Evolutionary conservation across 768 basidiomycete species (phyloP).

Genomic region (Lanmaoa rubissima): DNA sequence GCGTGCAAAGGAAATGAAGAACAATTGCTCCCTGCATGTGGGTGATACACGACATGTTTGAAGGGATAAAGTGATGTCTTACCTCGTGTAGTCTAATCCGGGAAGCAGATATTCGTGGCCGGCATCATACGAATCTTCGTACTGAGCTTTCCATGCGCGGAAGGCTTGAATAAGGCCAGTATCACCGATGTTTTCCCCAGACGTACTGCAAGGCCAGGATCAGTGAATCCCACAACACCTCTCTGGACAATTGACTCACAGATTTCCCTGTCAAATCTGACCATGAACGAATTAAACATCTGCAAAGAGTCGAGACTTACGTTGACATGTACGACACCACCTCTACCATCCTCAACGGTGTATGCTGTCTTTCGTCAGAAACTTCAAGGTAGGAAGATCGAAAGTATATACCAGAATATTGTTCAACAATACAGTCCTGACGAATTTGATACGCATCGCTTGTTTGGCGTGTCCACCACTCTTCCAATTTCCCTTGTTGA

Average conservation of each 20-base stretch:
- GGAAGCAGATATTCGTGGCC: constrained; percentile 77
- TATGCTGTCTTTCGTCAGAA: constrained; percentile 49
- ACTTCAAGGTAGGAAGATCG: neutral
- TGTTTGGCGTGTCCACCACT: constrained; percentile 94
- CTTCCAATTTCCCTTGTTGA: constrained; percentile 78
- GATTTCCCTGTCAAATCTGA: constrained; percentile 54
- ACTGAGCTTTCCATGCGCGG: constrained; percentile 87
- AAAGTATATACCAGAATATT: constrained; percentile 72
- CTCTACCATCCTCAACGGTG: constrained; percentile 81
- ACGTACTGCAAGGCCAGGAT: constrained; percentile 53
- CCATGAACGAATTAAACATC: neutral
- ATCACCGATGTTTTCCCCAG: constrained; percentile 91
- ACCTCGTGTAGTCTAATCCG: constrained; percentile 76
- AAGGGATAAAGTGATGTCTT: constrained; percentile 7
- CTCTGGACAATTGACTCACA: constrained; percentile 44
- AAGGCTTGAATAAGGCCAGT: constrained; percentile 82
- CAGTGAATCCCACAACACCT: neutral
- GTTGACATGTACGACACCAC: constrained; percentile 81
- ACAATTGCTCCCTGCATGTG: constrained; percentile 74
- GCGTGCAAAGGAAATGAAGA: constrained; percentile 88
- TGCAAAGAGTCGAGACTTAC: constrained; percentile 39
- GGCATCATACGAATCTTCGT: constrained; percentile 50
- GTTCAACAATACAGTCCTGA: constrained; percentile 86
- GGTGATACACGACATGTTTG: neutral
- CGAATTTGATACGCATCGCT: constrained; percentile 78